Base-by-base conservation (phyloP, 768 basidiomycete species). In the Pulveroboletus ravenelii region DNA sequence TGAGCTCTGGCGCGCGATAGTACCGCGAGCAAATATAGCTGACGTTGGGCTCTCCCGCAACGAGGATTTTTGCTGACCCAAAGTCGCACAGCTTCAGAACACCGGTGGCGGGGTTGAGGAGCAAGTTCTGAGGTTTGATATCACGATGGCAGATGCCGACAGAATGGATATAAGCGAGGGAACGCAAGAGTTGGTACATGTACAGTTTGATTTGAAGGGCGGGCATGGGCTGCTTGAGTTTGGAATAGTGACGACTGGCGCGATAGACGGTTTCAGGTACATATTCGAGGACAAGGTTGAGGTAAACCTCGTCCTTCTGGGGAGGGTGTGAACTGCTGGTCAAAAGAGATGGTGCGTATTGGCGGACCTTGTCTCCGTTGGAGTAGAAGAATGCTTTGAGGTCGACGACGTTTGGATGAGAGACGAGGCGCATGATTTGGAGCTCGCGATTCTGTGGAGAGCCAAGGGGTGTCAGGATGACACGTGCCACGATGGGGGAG, bases 181-280 rank as follows among this genome's bases (percentile, higher is more conserved):
- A 99, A 54, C 96, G 92, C 57, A 99, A 78, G 61, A 99, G 89
- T 73, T 99, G 92, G 73, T 97, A 96, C 94, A 97, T 98, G 78
- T 99, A 99, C 64, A 99, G 74, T 77, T 98, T 98, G 78, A 99
- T 94, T 76, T 98, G 96, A 46, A 96, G 83, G 85, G 93, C 97
- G 29, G 96, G 96, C 96, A 99, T 99, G 52, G 92, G 90, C 69
- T 99, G 96, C 78, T 99, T 99, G 73, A 99, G 89, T 74, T 98
- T 98, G 60, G 94, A 90, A 70, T 98, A 99, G 74, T 97, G 95
- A 65, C 95, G 86, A 66, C 92, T 95, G 25, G 95, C 96, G 64
- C 95, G 92, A 75, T 98, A 98, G 50, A 99, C 96, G 14, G 96
- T 99, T 75, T 98, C 96, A 36, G 96, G 96, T 45, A 99, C 93